A percentile compares a stretch with the other conserved stretches of the same genome.
Conservation (phyloP, 2,329 filamentous ascomycete species). For the Sporothrix dimorphospora region DNA sequence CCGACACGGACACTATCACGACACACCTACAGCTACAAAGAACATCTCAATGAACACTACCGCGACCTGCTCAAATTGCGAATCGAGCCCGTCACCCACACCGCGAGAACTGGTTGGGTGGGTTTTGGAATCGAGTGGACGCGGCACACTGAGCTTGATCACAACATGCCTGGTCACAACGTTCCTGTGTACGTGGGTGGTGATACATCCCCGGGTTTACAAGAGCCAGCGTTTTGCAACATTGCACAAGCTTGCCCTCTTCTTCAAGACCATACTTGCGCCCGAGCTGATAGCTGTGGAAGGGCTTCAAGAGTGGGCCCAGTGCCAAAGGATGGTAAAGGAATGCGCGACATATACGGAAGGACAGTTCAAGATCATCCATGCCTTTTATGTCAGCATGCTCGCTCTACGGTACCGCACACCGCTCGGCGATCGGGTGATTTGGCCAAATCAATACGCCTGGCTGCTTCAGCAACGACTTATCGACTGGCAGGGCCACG, state of each 20-base stretch:
- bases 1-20: too few relatives aligned
- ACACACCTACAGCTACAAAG: not conserved
- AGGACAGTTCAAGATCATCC: slow-evolving; percentile 12
- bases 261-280: slow-evolving; percentile 4
- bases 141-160: slow-evolving; percentile 16
- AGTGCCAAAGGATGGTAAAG: slow-evolving; percentile 12
- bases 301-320: slow-evolving; percentile 8
- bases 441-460: slow-evolving; percentile 16
- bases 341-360: not conserved
- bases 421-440: not conserved
- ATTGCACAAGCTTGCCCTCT: slow-evolving; percentile 10
- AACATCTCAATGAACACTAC: not conserved
- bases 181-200: slow-evolving; percentile 18
- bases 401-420: slow-evolving; percentile 17
- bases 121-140: slow-evolving; percentile 13
- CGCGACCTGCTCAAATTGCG: not conserved
- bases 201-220: slow-evolving; percentile 14
- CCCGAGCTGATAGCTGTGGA: slow-evolving; percentile 15
- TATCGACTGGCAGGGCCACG: slow-evolving; percentile 10
- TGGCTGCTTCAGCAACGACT: slow-evolving; percentile 9
- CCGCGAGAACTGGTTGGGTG: not conserved
- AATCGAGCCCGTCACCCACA: not conserved
- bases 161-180: slow-evolving; percentile 11
- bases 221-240: slow-evolving; percentile 5
- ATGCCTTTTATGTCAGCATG: slow-evolving; percentile 18